A percentile compares a stretch with the other conserved stretches of the same genome.
phyloP scores from a whole-genome alignment of 805 yeast genomes.

The Soucietia sequanensis region DNA sequence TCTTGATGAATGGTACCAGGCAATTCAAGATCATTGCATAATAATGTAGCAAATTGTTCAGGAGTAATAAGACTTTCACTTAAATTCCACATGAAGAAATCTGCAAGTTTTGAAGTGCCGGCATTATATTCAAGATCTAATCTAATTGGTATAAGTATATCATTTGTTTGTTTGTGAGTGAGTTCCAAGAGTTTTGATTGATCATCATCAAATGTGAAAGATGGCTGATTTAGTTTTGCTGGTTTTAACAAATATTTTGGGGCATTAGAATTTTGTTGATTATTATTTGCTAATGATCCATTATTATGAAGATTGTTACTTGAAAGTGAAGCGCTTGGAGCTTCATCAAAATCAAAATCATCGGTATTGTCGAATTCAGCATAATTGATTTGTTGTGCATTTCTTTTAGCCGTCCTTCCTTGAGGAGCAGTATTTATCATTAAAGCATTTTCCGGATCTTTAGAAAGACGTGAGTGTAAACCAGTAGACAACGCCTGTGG shows the following conservation, averaged over 20 bases:
- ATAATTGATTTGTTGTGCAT: constrained; percentile 69
- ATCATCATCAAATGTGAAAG: constrained; percentile 12
- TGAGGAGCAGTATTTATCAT: constrained; percentile 68
- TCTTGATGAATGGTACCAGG: constrained; percentile 61
- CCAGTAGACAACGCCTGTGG: constrained; percentile 86
- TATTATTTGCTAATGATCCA: constrained; percentile 11
- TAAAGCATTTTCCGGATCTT: constrained; percentile 71
- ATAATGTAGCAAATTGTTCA: constrained; percentile 67
- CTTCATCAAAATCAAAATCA: constrained; percentile 36
- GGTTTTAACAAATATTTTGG: constrained; percentile 27
- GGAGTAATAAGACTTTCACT: constrained; percentile 68
- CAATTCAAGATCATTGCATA: constrained; percentile 82
- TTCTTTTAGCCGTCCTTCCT: constrained; percentile 73
- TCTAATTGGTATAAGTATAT: constrained; percentile 63
- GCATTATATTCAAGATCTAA: constrained; percentile 59
- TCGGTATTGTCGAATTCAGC: constrained; percentile 75
- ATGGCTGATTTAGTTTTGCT: constrained; percentile 8
- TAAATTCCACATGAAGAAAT: constrained; percentile 72
- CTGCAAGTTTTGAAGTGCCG: constrained; percentile 49
- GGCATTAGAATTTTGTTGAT: constrained; percentile 33
- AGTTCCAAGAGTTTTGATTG: constrained; percentile 17
- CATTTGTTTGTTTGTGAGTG: constrained; percentile 34
- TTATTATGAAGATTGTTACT: constrained; percentile 11
- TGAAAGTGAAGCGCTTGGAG: constrained; percentile 15
- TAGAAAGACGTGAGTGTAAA: constrained; percentile 60